Conservation (phyloP, 2,329 filamentous ascomycete genomes). For the Simplicillium aogashimaense region DNA sequence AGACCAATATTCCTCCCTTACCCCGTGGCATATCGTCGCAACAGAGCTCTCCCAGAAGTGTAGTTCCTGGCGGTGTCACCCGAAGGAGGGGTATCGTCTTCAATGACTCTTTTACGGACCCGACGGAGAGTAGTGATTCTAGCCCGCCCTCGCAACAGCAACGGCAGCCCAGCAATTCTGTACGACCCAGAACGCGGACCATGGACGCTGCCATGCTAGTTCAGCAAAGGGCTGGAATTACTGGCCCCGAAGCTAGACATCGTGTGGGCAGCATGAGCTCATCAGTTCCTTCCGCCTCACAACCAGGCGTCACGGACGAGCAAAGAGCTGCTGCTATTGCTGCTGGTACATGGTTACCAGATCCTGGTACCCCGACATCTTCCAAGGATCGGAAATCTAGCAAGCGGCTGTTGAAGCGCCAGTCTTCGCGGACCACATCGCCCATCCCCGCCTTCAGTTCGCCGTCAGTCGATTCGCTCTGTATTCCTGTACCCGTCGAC, state of each 20-base stretch:
- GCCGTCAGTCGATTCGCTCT: slow-evolving; percentile 50
- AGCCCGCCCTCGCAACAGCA: slow-evolving; percentile 18
- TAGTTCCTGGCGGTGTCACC: slow-evolving; percentile 23
- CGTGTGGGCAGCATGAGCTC: slow-evolving; percentile 64
- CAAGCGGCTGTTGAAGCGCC: slow-evolving; percentile 45
- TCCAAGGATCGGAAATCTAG: slow-evolving; percentile 34
- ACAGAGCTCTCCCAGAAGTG: slow-evolving; percentile 19
- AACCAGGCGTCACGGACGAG: slow-evolving; percentile 35
- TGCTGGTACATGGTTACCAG: slow-evolving; percentile 28
- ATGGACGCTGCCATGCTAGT: slow-evolving; percentile 45
- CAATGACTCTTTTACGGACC: slow-evolving; percentile 41
- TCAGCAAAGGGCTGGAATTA: slow-evolving; percentile 24
- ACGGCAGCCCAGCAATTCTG: slow-evolving; percentile 20
- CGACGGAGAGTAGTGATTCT: slow-evolving; percentile 35
- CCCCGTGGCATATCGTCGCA: slow-evolving; percentile 16
- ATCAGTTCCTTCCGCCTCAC: slow-evolving; percentile 34
- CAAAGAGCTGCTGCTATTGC: slow-evolving; percentile 28
- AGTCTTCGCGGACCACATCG: slow-evolving; percentile 46
- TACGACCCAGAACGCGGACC: slow-evolving; percentile 47
- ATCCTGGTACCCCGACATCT: slow-evolving; percentile 15
- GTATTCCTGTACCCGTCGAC: slow-evolving; percentile 49
- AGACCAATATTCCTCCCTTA: slow-evolving; percentile 2
- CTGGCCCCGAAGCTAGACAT: slow-evolving; percentile 42
- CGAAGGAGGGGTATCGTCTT: slow-evolving; percentile 52
- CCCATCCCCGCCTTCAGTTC: slow-evolving; percentile 35